Percentiles rank a stretch among this genome's conserved stretches.
Evolutionary conservation across 768 basidiomycete genomes (phyloP).

Genomic region (Wakefieldia striispora): DNA sequence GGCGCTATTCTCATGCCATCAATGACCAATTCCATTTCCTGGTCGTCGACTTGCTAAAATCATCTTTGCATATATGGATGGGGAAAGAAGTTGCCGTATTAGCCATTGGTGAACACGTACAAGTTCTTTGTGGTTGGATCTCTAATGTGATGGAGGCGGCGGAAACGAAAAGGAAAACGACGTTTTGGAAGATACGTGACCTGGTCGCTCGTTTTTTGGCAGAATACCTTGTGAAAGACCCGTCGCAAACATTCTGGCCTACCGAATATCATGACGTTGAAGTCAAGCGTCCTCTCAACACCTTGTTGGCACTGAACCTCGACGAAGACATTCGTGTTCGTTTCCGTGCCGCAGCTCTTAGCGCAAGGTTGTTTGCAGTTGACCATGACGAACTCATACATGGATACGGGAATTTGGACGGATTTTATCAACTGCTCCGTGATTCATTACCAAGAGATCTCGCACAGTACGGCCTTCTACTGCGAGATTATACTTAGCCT

Average conservation of each 20-base stretch:
- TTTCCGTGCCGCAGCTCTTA: constrained; percentile 66
- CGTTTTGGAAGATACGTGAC: constrained; percentile 70
- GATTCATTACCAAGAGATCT: constrained; percentile 43
- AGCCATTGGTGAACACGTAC: constrained; percentile 45
- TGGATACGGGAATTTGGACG: constrained; percentile 22
- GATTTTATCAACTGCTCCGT: constrained; percentile 48
- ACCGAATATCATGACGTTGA: constrained; percentile 24
- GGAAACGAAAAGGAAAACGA: constrained; percentile 37
- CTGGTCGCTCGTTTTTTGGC: constrained; percentile 63
- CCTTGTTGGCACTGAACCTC: constrained; percentile 52
- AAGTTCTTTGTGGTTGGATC: constrained; percentile 54
- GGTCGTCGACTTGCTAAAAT: constrained; percentile 58
- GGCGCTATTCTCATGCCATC: constrained; percentile 51
- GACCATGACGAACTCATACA: constrained; percentile 31
- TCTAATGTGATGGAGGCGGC: constrained; percentile 40
- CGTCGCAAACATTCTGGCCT: constrained; percentile 49
- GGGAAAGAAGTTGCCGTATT: constrained; percentile 25
- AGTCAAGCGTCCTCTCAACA: constrained; percentile 38
- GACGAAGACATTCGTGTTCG: constrained; percentile 85
- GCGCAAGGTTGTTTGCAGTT: constrained; percentile 54
- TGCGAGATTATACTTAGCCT: constrained; percentile 4
- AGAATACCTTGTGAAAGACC: constrained; percentile 59
- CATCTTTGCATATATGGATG: constrained; percentile 63
- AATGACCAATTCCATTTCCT: constrained; percentile 54
- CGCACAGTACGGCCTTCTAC: constrained; percentile 42